Evolutionary conservation across 192 early-diverging fungal species (phyloP), one percentile per base, ranked within the genome.

Genomic region (Backusella morwellensis): DNA sequence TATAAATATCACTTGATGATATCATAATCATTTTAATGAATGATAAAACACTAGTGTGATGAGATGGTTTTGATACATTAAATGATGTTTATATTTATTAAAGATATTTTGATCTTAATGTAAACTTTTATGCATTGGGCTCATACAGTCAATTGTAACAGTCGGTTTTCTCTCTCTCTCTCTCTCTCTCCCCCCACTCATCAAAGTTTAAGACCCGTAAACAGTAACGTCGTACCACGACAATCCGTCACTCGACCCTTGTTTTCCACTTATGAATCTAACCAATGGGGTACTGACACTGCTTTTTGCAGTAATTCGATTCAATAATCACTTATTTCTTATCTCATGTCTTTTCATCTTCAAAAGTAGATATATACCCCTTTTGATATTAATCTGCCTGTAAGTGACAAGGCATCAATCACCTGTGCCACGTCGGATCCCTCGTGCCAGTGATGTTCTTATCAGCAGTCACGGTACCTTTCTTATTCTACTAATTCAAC

Each of bases 331-430:
- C 29, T 14, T 63, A 63, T 26, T 63, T 23, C 47, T 63, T 63
- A 63, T 63, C 56, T 63, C 56, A 29, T 29, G 12, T 4, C 23
- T 63, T 50, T 29, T 63, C 56, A 63, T 29, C 56, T 63, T 63
- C 56, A 63, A 63, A 63, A 63, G 56, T 63, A 63, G 21, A 63
- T 63, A 63, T 63, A 63, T 63, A n/a, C 56, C 56, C n/a, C 21
- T 63, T 63, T 63, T 63, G 26, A 29, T 29, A 26, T 26, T 63
- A 63, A 63, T 63, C 56, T 26, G 11, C 56, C 56, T 29, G 23
- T 63, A 29, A 56, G 12, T 63, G 56, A 63, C 56, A 63, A 63
- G 56, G 12, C 56, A 63, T 63, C 56, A 63, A 63, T 63, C 56
- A 63, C 26, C 56, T 63, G 56, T 63, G 56, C 56, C 56, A 63